Base-by-base conservation (phyloP, 768 basidiomycete species). In the Suillus variegatus region DNA sequence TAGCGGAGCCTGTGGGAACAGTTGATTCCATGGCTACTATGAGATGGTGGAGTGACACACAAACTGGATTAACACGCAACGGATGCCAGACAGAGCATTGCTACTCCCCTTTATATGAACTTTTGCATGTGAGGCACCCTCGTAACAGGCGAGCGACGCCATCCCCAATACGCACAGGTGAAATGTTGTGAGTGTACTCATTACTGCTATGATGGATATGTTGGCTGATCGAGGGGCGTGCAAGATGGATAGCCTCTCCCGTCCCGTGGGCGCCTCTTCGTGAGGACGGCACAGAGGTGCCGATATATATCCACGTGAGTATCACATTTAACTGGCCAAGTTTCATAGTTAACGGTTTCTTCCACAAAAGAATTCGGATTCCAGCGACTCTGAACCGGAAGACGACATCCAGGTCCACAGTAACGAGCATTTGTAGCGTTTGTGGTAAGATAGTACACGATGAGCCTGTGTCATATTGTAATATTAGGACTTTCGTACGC, bases 151-250 rank as follows among this genome's bases (percentile, higher is more conserved):
- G 55, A 6, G 6, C n/a, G 18, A 36, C 55, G 13, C 35, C 55
- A n/a, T 36, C 55, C 35, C 55, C 55, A 56, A n/a, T n/a, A 38
- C 55, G 55, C 35, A 56, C 35, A 22, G 35, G 55, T n/a, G 55
- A 56, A 56, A n/a, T n/a, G 20, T 6, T 38, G 55, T 56, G 36
- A 56, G 55, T 36, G 6, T 3, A 6, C 13, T 56, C 13, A n/a
- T 56, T 56, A 4, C 13, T 36, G 3, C 12, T n/a, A n/a, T 38
- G 35, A 56, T 36, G 14, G n/a, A 22, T 7, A 8, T 35, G 10
- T n/a, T 36, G 36, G 55, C 20, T 56, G 13, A 56, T 36, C 6
- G 55, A 36, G 36, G 55, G 7, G 35, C 35, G 13, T 38, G 6
- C 12, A n/a, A 56, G 55, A n/a, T 56, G 35, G 20, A 36, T 56